Evolutionary conservation across 2,329 filamentous ascomycete species (phyloP), one percentile per base, ranked within the genome.

Genomic region (Diaporthe batatas): DNA sequence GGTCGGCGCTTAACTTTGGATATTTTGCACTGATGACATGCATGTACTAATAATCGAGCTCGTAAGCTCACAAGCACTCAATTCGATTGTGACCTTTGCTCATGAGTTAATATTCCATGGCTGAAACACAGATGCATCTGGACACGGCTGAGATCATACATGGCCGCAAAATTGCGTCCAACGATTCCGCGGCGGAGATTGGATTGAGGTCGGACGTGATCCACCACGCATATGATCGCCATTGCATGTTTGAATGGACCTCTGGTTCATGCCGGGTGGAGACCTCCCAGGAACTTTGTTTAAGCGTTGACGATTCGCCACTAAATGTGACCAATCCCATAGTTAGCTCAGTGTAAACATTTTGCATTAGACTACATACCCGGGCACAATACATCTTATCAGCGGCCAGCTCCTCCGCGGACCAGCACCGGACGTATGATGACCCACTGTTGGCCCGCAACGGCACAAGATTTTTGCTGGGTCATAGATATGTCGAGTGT

Each of bases 401-500:
- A 65, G 62, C 44, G 32, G 44, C 59, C 29, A 36, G 4, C 14
- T 64, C 29, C 29, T 64, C 59, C 42, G 59, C 59, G 42, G 59
- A 49, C 59, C 39, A 64, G 14, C 29, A 11, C 36, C 42, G 25
- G 42, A 64, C 59, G 42, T 21, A 65, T 65, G 59, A 49, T 25
- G 59, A 51, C 59, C 59, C 59, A 65, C 59, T 16, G 21, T 29
- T 29, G 59, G 29, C 59, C 59, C 59, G 49, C 42, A 49, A 65
- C 59, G 5, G 42, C 36, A n/a, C 59, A 65, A 65, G 44, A 47
- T 65, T 65, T 65, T 65, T 34, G 42, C 44, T 65, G 59, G 42
- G 51, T 16, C 42, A 10, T 10, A 23, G 44, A n/a, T 1, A 18
- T 49, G 18, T 8, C 23, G 42, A 23, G 29, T 34, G 3, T 23